These are phyloP conservation scores for Colletotrichum sp. DNA, from an alignment of 2,329 filamentous ascomycete genomes.

Conservation along the genomic window DNA sequence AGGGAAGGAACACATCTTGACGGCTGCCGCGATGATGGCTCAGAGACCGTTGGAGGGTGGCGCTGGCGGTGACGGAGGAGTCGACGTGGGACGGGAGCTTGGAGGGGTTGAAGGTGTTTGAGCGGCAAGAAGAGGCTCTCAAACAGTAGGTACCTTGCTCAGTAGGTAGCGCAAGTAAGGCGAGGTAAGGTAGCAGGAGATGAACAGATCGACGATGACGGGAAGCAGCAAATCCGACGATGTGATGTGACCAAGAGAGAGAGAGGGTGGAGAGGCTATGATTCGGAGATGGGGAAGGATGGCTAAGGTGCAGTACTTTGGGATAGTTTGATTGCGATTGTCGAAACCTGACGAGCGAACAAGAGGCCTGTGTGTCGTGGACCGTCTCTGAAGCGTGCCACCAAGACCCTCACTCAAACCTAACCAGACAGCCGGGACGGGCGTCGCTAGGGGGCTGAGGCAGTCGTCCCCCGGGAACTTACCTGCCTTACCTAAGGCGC, in stretches of 20 bases:
- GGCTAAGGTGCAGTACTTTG: neutral
- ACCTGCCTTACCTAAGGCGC: neutral
- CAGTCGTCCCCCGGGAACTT: neutral
- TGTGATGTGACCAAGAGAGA: neutral
- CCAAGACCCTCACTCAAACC: neutral
- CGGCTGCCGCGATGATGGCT: neutral
- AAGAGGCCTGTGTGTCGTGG: neutral
- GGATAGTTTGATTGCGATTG: neutral
- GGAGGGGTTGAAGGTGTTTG: neutral
- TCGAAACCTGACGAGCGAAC: neutral
- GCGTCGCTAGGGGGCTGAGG: neutral
- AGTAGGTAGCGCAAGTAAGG: neutral
- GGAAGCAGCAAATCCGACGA: neutral
- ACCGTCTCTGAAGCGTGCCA: neutral
- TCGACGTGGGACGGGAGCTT: neutral
- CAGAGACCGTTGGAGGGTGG: neutral
- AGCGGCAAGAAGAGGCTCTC: neutral
- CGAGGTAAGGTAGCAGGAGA: neutral
- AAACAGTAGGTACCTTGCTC: neutral
- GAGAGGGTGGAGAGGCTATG: neutral
- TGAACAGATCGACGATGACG: neutral
- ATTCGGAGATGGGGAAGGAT: neutral
- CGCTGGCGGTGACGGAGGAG: neutral
- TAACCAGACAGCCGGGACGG: constrained; percentile 12
- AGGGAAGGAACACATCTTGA: neutral